Conservation (phyloP, 2,329 filamentous ascomycete genomes). For the Rhytidhysteron rufulum region DNA sequence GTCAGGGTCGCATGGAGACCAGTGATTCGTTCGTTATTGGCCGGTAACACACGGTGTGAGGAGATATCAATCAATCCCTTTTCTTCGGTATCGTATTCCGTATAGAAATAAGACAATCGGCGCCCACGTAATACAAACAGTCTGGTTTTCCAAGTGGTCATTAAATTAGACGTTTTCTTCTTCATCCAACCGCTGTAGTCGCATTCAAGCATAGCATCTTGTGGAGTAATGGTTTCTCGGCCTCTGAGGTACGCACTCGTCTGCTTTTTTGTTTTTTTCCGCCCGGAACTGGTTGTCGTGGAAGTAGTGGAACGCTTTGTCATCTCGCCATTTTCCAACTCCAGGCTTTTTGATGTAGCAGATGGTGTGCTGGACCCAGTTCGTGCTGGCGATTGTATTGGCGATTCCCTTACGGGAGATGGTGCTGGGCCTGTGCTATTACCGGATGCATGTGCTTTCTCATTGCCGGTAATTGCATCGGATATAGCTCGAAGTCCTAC, state of each 20-base stretch:
- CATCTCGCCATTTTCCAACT: constrained; percentile 67
- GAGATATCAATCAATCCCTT: constrained; percentile 97
- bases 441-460: constrained; percentile 48
- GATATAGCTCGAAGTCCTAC: constrained; percentile 81
- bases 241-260: constrained; percentile 93
- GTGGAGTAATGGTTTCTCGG: constrained; percentile 72
- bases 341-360: constrained; percentile 65
- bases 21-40: constrained; percentile 85
- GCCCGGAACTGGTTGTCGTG: constrained; percentile 31
- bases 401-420: constrained; percentile 50
- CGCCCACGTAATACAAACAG: constrained; percentile 93
- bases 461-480: constrained; percentile 59
- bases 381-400: constrained; percentile 61
- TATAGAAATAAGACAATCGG: constrained; percentile 92
- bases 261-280: constrained; percentile 71
- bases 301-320: constrained; percentile 33
- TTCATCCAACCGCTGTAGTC: constrained; percentile 99
- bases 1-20: constrained; percentile 89
- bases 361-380: constrained; percentile 71
- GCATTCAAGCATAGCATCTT: constrained; percentile 78
- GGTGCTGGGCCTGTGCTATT: constrained; percentile 27
- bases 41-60: constrained; percentile 91
- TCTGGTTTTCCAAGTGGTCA: constrained; percentile 96
- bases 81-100: constrained; percentile 86
- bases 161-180: constrained; percentile 92